Base-by-base conservation (phyloP, 176 grass and related monocot species). In the Puya raimondii region DNA sequence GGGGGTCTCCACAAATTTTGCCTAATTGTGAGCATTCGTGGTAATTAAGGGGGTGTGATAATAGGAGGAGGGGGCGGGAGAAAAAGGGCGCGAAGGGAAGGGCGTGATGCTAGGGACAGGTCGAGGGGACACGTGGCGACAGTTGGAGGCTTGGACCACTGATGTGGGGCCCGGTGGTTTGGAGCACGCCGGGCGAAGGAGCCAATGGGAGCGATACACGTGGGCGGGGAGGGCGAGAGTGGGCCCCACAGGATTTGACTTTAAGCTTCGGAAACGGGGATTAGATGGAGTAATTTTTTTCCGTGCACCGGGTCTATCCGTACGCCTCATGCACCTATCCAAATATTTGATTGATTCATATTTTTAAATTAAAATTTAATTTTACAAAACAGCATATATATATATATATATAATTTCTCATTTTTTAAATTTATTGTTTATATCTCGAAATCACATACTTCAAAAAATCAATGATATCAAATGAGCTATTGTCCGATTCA, bases 191-290 rank as follows among this genome's bases (percentile, higher is more conserved):
- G 48, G 52, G 47, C 12, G 47, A 79, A 53, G 26, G 53, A 50
- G 23, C 77, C 77, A 79, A 79, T 79, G 57, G 68, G 69, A 48
- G 53, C 51, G 20, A n/a, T 33, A 66, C 68, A 72, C 67, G 77
- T 64, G 64, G 58, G 22, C 25, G 4, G 15, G 51, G 9, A 18
- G 14, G 9, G 52, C 2, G 17, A 12, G 3, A 54, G 50, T 23
- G 64, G 65, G 23, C 57, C 75, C 75, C 1, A 16, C 50, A 58
- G 48, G 51, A 47, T 11, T 61, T 61, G 56, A 61, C 56, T 59
- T 57, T 57, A 57, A 57, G 53, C 53, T 13, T 57, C 3, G 17
- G 53, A 57, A 56, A 57, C 18, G 12, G 53, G 7, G 1, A n/a
- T 11, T 17, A 58, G 53, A 14, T 20, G 18, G 25, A 2, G 25